Evolutionary conservation across 1,284 basidiomycete species (phyloP).

Genomic region (Coriolopsis trogii): DNA sequence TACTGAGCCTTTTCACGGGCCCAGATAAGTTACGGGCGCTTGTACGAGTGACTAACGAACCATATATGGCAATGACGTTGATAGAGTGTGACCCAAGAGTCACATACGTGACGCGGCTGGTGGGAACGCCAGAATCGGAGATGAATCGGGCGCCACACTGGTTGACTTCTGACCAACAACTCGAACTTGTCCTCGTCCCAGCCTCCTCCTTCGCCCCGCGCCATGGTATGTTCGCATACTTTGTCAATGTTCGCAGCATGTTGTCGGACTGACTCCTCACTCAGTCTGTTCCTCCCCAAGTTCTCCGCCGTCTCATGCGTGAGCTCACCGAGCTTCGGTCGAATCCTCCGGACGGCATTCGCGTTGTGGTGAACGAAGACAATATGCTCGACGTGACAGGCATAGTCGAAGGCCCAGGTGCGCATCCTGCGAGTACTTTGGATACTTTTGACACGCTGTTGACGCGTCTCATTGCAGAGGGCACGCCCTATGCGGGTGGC

Average conservation of each 20-base stretch:
- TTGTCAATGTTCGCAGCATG: neutral
- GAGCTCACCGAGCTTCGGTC: conserved; percentile 80
- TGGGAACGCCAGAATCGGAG: conserved; percentile 13
- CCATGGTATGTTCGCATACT: conserved; percentile 11
- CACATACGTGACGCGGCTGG: conserved; percentile 1
- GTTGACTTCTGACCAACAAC: conserved; percentile 31
- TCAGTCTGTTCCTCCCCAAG: conserved; percentile 51
- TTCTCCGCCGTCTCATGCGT: conserved; percentile 79
- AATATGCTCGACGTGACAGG: conserved; percentile 83
- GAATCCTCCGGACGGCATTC: conserved; percentile 86
- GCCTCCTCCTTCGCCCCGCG: neutral
- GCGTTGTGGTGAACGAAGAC: conserved; percentile 82
- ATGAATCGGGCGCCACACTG: conserved; percentile 30
- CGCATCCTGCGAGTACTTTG: conserved; percentile 31
- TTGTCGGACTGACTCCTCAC: neutral
- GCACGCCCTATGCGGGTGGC: conserved; percentile 91
- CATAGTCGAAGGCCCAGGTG: conserved; percentile 81
- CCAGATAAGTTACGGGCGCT: too few species aligned
- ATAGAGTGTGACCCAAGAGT: neutral
- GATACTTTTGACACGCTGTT: conserved; percentile 25
- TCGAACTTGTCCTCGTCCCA: conserved; percentile 12
- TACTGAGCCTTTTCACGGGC: too few species aligned
- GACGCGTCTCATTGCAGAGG: conserved; percentile 54
- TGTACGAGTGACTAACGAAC: too few species aligned
- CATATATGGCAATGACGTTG: neutral